A percentile compares a stretch with the other conserved stretches of the same genome.
Evolutionary conservation across 768 basidiomycete genomes (phyloP).

Genomic region (Auriculariales sp.): DNA sequence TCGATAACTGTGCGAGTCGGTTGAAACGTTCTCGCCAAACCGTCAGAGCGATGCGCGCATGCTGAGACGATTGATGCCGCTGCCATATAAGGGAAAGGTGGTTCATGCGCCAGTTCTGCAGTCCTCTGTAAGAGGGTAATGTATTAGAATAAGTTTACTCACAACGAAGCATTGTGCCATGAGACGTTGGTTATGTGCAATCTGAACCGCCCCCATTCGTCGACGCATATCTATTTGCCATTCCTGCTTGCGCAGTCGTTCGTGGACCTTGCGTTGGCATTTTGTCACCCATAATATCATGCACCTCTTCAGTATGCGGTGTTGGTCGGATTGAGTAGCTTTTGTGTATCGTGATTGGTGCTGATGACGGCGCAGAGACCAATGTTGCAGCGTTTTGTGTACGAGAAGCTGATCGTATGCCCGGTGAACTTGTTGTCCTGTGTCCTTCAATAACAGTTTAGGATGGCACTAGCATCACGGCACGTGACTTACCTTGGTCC

Average conservation of each 20-base stretch:
- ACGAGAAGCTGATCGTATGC: constrained; percentile 56
- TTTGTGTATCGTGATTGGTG: neutral
- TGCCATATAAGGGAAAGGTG: neutral
- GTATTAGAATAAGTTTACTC: neutral
- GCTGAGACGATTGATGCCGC: neutral
- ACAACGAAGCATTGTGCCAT: neutral
- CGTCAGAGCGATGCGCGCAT: too few relatives aligned
- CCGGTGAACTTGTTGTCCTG: constrained; percentile 47
- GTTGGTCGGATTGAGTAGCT: neutral
- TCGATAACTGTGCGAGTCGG: too few relatives aligned
- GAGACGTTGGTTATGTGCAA: neutral
- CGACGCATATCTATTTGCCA: constrained; percentile 3
- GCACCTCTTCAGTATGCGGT: neutral
- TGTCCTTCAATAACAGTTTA: constrained; percentile 36
- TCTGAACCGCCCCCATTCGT: neutral
- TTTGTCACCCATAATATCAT: neutral
- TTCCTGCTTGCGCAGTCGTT: neutral
- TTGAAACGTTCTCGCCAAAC: too few relatives aligned
- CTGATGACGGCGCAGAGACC: constrained; percentile 28
- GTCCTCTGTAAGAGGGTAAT: too few relatives aligned
- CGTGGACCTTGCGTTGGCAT: neutral
- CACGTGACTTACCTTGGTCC: constrained; percentile 48
- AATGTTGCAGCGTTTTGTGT: constrained; percentile 41
- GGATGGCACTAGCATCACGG: constrained; percentile 4
- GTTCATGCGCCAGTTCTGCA: neutral